These are phyloP conservation scores for Nakazawaea pomicola DNA, from an alignment of 805 yeast species.

Conservation along the genomic window DNA sequence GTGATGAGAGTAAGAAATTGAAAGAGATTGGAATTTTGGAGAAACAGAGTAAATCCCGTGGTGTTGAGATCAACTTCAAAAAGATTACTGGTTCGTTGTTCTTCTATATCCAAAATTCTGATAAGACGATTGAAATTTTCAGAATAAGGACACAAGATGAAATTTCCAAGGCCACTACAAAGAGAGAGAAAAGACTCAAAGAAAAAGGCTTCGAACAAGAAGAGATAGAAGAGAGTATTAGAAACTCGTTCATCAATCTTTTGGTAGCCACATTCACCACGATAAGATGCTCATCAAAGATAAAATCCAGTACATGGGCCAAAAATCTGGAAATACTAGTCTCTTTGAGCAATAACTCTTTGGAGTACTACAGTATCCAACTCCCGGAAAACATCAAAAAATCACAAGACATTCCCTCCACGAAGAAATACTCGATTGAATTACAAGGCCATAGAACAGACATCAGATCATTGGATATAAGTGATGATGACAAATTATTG, in stretches of 20 bases:
- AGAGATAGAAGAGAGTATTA: conserved; percentile 50
- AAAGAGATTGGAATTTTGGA: conserved; percentile 61
- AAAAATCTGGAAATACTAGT: conserved; percentile 50
- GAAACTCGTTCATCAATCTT: conserved; percentile 46
- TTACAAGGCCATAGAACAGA: conserved; percentile 87
- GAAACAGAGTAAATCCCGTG: conserved; percentile 73
- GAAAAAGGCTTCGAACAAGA: conserved; percentile 64
- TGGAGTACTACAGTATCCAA: conserved; percentile 60
- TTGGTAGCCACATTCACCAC: conserved; percentile 64
- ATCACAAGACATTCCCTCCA: conserved; percentile 35
- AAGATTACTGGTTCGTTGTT: conserved; percentile 35
- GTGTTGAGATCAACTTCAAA: conserved; percentile 52
- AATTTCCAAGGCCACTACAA: conserved; percentile 66
- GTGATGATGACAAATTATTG: conserved; percentile 72
- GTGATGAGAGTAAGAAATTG: conserved; percentile 45
- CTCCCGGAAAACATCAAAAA: conserved; percentile 56
- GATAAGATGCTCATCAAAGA: conserved; percentile 58
- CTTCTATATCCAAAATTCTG: conserved; percentile 73
- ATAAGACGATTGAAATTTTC: conserved; percentile 74
- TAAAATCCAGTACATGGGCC: conserved; percentile 67
- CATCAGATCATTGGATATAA: conserved; percentile 75
- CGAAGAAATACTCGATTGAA: conserved; percentile 57
- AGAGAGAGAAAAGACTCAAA: conserved; percentile 69
- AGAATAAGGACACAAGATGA: conserved; percentile 74
- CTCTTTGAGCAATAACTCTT: conserved; percentile 66